Evolutionary conservation across 2,329 filamentous ascomycete genomes (phyloP).

Genomic region (Xylariales sp.): DNA sequence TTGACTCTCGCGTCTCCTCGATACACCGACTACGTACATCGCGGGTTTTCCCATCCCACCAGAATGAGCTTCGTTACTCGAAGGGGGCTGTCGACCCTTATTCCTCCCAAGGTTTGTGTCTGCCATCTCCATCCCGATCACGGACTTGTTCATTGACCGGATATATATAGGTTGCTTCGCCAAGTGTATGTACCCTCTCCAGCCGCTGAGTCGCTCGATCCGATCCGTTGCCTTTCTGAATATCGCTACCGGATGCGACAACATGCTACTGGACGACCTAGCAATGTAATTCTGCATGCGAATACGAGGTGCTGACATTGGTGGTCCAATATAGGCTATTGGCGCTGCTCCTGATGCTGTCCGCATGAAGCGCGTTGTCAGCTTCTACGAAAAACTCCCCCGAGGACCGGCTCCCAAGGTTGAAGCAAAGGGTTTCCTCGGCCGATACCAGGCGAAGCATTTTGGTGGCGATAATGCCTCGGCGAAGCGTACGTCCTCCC

Average conservation of each 20-base stretch:
- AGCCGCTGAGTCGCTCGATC: too few relatives aligned
- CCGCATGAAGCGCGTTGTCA: conserved; percentile 96
- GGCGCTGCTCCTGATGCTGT: conserved; percentile 92
- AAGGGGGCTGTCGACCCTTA: conserved; percentile 94
- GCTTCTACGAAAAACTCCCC: conserved; percentile 98
- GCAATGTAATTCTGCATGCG: too few relatives aligned
- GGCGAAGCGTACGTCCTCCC: conserved; percentile 68
- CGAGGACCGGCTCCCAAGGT: conserved; percentile 82
- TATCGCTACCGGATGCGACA: too few relatives aligned
- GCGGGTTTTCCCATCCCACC: conserved; percentile 29
- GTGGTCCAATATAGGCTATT: conserved; percentile 90
- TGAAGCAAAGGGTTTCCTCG: conserved; percentile 77
- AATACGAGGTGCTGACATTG: conserved; percentile 5
- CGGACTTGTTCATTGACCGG: background rate
- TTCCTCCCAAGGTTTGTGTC: conserved; percentile 82
- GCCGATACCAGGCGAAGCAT: conserved; percentile 85
- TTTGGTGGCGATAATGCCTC: conserved; percentile 86
- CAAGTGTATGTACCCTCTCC: conserved; percentile 64
- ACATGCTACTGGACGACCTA: too few relatives aligned
- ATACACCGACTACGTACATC: conserved; percentile 20
- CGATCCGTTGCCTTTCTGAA: too few relatives aligned
- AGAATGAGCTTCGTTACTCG: conserved; percentile 91
- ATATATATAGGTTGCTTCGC: conserved; percentile 67
- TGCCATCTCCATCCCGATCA: background rate
- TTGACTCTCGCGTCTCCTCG: conserved; percentile 28